A percentile compares a stretch with the other conserved stretches of the same genome.
Evolutionary conservation across 305 asterid genomes (phyloP).

Genomic region (Lippia alba): DNA sequence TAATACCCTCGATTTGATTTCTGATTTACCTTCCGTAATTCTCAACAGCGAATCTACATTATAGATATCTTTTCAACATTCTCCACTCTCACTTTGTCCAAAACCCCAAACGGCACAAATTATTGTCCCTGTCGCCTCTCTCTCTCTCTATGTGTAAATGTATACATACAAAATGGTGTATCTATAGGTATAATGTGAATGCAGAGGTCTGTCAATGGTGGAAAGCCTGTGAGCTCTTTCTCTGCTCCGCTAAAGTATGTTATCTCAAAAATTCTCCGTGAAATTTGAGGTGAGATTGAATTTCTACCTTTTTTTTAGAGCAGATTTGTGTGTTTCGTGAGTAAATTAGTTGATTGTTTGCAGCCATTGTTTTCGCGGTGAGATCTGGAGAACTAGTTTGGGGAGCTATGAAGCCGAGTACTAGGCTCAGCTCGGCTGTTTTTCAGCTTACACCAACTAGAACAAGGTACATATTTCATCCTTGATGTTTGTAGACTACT

Average conservation of each 20-base stretch:
- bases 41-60: conserved; percentile 17
- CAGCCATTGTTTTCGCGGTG: conserved; percentile 32
- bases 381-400: conserved; percentile 47
- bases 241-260: conserved; percentile 20
- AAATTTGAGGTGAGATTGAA: background rate
- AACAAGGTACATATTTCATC: conserved; percentile 61
- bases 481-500: conserved; percentile 6
- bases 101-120: conserved; percentile 14
- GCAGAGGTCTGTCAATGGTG: conserved; percentile 24
- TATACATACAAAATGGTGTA: conserved; percentile 28
- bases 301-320: background rate
- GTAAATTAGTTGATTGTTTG: conserved; percentile 2
- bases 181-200: conserved; percentile 27
- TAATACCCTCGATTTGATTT: conserved; percentile 5
- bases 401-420: conserved; percentile 67
- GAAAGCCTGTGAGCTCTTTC: conserved; percentile 39
- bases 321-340: conserved; percentile 14
- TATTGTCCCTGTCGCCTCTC: conserved; percentile 29
- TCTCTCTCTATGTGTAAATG: conserved; percentile 19
- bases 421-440: conserved; percentile 76
- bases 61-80: conserved; percentile 23
- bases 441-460: conserved; percentile 96
- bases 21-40: conserved; percentile 16
- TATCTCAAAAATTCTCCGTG: background rate
- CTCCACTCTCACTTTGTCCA: conserved; percentile 22